Base-by-base conservation (phyloP, 2,329 filamentous ascomycete species). In the Nannizziopsis arthrosporioides region DNA sequence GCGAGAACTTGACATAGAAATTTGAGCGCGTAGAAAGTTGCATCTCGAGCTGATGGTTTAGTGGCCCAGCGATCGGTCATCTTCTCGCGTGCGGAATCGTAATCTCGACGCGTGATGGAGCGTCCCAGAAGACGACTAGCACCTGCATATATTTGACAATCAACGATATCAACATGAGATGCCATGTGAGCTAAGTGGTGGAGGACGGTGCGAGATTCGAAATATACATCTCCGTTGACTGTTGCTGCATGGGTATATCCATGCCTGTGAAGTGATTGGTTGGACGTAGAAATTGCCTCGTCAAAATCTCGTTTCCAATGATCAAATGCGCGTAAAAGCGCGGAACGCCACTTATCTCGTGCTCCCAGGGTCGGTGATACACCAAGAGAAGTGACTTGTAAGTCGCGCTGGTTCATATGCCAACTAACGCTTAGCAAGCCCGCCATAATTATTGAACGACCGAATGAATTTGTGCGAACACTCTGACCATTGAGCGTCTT, bases 121-220 rank as follows among this genome's bases (percentile, higher is more conserved):
- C 90, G 81, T 17, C 92, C 90, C 3, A 96, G 77, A 1, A 95
- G 75, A 27, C 89, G 77, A 56, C 82, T 85, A 1, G 90, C 87
- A 7, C 89, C 82, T 4, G 90, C 92, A 63, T 92, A 95, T 55
- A 96, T 93, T 66, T 96, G 90, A 59, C 88, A 90, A 63, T 96
- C 90, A n/a, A 94, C 85, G 47, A 96, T 87, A 61, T 96, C 90
- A 18, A 94, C 88, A 61, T 96, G 88, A 77, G 94, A 94, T 2
- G 88, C 87, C 86, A 98, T 95, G 64, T 96, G 92, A 0, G 92
- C 92, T 10, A 98, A 73, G 58, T 94, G 87, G 61, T 96, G 89
- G 39, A 96, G 72, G 22, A 94, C 90, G 2, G 84, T 93, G 15
- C 87, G 80, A 53, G 84, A 88, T 63, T 95, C 87, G 57, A 92